Base-by-base conservation (phyloP, 306 rosid genomes). In the Aeschynomene evenia region DNA sequence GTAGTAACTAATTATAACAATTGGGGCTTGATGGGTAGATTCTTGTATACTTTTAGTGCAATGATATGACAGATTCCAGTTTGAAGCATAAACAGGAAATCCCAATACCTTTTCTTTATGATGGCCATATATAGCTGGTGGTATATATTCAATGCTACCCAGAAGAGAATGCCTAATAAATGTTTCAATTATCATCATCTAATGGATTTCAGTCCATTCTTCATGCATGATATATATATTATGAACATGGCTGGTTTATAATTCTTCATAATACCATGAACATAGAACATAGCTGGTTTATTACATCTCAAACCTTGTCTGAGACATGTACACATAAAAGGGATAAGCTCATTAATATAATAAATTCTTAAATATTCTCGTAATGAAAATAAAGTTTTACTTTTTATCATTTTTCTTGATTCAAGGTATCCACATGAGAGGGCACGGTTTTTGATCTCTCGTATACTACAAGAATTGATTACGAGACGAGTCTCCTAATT, bases 311-410 rank as follows among this genome's bases (percentile, higher is more conserved):
- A n/a, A 36, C 45, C 37, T 67, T 10, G 53, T 39, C 33, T 20
- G 54, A 42, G 50, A 39, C 6, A 48, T 20, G 10, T 58, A 18
- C 13, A 55, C 61, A 69, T 77, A 24, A 37, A 61, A 68, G 45
- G 76, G 71, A 51, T 69, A 69, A 3, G 31, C 62, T 24, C 62
- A 36, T 68, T 18, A 43, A 58, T 55, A 59, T 53, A 62, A 28
- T 28, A 3, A 28, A 28, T n/a, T n/a, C n/a, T n/a, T n/a, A n/a
- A n/a, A n/a, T n/a, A n/a, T n/a, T n/a, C n/a, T n/a, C n/a, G n/a
- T n/a, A n/a, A n/a, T n/a, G n/a, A n/a, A n/a, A n/a, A n/a, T n/a
- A n/a, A n/a, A n/a, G n/a, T n/a, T n/a, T n/a, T n/a, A n/a, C n/a
- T n/a, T n/a, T n/a, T n/a, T n/a, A n/a, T n/a, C n/a, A n/a, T n/a